A percentile compares a stretch with the other conserved stretches of the same genome.
These are phyloP conservation scores for Rhizopus stolonifer DNA, from an alignment of 371 early-diverging fungal genomes.

Conservation along the genomic window DNA sequence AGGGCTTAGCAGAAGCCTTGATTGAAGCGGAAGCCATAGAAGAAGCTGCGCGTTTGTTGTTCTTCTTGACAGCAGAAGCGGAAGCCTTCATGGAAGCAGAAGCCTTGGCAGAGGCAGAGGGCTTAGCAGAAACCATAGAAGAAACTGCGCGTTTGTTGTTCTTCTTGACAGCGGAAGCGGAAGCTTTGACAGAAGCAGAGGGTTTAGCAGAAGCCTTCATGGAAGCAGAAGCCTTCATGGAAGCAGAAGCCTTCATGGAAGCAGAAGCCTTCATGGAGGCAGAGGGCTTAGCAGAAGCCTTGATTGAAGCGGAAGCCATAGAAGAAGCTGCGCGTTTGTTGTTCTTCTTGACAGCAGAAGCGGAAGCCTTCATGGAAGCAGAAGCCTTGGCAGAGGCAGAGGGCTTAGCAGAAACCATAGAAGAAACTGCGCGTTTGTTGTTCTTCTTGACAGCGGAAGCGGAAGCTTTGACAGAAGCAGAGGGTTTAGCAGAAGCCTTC, in stretches of 20 bases:
- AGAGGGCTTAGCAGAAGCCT: background rate
- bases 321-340: background rate
- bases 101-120: background rate
- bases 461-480: background rate
- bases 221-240: background rate
- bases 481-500: background rate
- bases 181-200: background rate
- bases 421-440: background rate
- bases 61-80: background rate
- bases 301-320: background rate
- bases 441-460: background rate
- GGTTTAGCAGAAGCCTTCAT: too few species aligned
- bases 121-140: background rate
- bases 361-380: background rate
- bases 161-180: background rate
- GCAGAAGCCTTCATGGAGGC: background rate
- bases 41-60: background rate
- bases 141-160: background rate
- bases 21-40: background rate
- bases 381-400: background rate
- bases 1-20: background rate
- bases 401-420: slow-evolving; percentile 8
- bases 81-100: background rate
- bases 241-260: background rate
- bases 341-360: background rate